Base-by-base conservation (phyloP, 257 asterid species). In the Anisodus acutangulus region DNA sequence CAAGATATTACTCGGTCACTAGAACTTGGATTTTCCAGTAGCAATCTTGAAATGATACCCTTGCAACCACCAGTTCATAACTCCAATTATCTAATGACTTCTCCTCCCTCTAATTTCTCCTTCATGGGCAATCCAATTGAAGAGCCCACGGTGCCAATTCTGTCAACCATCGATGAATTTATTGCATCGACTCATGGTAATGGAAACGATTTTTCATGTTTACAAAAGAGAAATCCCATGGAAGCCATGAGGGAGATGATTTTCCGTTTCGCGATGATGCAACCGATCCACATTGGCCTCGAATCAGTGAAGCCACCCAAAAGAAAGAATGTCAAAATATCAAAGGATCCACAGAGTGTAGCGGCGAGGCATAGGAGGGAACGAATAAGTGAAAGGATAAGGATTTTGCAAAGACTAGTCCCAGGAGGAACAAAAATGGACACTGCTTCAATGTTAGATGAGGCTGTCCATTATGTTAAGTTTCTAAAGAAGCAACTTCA, bases 371-470 rank as follows among this genome's bases (percentile, higher is more conserved):
- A 88, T 59, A 83, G 93, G 31, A 76, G 93, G 82, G 93, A 91
- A 83, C 84, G 89, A 88, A 91, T 91, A 57, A 91, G 93, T 62
- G 90, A 91, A 72, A 85, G 88, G 86, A 89, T 91, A 16, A 88
- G 92, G 81, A 85, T 87, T 57, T 84, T 91, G 4, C 92, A 89
- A 85, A 89, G 90, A 82, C 85, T 91, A 70, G 93, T 91, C 4
- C 93, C 93, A 1, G 93, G 93, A 2, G 93, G 93, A 0, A 87
- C 93, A 0, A 91, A 91, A 58, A 83, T 91, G 91, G 93, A 91
- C 57, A 91, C 93, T 12, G 93, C 92, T 2, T 91, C 92, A 1
- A 91, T 91, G 92, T 69, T 91, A 84, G 93, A 90, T 68, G 93
- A 90, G 83, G 93, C 92, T 5, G 89, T 88, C 64, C 93, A 89